phyloP scores from a whole-genome alignment of 305 asterid genomes.

The Fraxinus platypoda region DNA sequence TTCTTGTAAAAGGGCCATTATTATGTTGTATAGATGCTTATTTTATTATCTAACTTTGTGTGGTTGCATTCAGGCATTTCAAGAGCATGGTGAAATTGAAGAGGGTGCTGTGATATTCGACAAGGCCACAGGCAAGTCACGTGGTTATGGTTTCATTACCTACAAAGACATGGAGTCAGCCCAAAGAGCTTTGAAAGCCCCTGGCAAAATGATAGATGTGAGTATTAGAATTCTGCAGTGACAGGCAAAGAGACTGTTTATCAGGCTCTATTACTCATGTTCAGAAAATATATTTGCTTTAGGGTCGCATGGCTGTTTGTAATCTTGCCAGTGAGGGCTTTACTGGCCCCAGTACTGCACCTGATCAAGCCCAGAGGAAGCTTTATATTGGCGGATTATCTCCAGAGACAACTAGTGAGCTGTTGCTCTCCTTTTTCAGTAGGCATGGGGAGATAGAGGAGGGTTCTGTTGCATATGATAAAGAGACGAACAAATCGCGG shows the following conservation, averaged over 20 bases:
- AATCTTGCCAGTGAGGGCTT: conserved; percentile 32
- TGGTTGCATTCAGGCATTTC: conserved; percentile 57
- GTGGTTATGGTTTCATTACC: conserved; percentile 84
- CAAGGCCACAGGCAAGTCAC: conserved; percentile 75
- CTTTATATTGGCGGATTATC: conserved; percentile 75
- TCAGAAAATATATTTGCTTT: conserved; percentile 10
- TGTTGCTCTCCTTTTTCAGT: conserved; percentile 55
- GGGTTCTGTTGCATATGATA: conserved; percentile 88
- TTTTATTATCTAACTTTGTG: not conserved
- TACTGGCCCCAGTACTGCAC: conserved; percentile 33
- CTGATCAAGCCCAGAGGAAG: conserved; percentile 75
- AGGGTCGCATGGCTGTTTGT: conserved; percentile 93
- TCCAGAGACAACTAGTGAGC: conserved; percentile 73
- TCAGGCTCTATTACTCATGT: not conserved
- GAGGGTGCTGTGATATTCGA: conserved; percentile 69
- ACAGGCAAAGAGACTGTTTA: not conserved
- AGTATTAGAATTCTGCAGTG: conserved; percentile 19
- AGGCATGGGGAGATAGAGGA: conserved; percentile 82
- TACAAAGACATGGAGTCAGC: conserved; percentile 76
- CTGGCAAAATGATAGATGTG: conserved; percentile 85
- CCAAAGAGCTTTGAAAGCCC: conserved; percentile 69
- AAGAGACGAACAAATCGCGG: conserved; percentile 83
- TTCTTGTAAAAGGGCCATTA: not conserved
- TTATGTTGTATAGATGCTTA: not conserved
- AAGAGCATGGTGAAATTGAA: conserved; percentile 82